phyloP scores from a whole-genome alignment of 208 protist genomes.

The Trypanosoma scelopori region DNA sequence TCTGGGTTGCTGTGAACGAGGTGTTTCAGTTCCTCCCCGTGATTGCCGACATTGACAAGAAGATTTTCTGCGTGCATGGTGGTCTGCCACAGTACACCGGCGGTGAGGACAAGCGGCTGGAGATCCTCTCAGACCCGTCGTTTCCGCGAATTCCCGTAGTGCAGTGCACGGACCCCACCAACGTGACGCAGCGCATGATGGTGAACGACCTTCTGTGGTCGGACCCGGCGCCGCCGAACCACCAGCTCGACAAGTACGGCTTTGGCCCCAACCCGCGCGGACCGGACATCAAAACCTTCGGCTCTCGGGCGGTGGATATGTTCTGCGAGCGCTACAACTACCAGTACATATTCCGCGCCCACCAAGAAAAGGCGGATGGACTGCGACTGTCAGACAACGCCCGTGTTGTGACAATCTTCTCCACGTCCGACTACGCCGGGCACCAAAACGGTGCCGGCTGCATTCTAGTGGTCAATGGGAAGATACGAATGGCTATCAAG shows the following conservation, averaged over 20 bases:
- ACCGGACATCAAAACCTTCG: constrained; percentile 89
- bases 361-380: constrained; percentile 91
- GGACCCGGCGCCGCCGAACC: constrained; percentile 80
- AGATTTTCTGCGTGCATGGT: constrained; percentile 94
- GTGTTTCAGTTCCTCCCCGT: constrained; percentile 92
- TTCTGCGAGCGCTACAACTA: constrained; percentile 92
- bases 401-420: constrained; percentile 92
- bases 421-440: constrained; percentile 90
- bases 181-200: constrained; percentile 87
- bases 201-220: constrained; percentile 91
- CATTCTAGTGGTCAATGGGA: constrained; percentile 79
- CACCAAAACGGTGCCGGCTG: constrained; percentile 91
- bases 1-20: constrained; percentile 91
- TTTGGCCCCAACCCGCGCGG: constrained; percentile 90
- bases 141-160: constrained; percentile 89
- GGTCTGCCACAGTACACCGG: constrained; percentile 92
- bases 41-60: constrained; percentile 92
- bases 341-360: constrained; percentile 94
- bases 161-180: constrained; percentile 81
- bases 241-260: constrained; percentile 85
- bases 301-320: constrained; percentile 87
- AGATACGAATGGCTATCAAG: constrained; percentile 92
- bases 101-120: constrained; percentile 83
- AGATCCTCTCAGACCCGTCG: constrained; percentile 79
- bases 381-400: constrained; percentile 89